Evolutionary conservation across 306 rosid genomes (phyloP), one percentile per base, ranked within the genome.

Genomic region (Rosa lucieae): DNA sequence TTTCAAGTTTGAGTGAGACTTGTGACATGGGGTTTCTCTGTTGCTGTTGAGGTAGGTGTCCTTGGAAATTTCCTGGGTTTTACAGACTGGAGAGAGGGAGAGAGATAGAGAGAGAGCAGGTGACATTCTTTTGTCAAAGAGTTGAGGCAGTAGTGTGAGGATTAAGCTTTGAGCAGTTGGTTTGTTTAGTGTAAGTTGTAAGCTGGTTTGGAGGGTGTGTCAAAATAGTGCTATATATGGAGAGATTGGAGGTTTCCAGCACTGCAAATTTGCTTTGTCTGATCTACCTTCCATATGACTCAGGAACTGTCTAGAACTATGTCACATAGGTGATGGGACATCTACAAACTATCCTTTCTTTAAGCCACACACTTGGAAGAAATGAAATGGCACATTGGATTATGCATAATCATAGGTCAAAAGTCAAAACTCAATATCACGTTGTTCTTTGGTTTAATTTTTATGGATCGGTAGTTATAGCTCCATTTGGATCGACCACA

Each of bases 81-180:
- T 86, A 87, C 68, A 85, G 65, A 81, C 69, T n/a, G 90, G 85
- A 79, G 89, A 56, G 43, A 89, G 85, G 10, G 85, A 21, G 18
- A 87, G 29, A 56, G 88, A 79, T 5, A 90, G 87, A 46, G 85
- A 89, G 10, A 90, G 15, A 21, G 92, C 71, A 61, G 90, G 44
- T 5, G 88, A 80, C 93, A 90, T 67, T 84, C 4, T 37, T 53
- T 20, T 18, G 17, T 13, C 10, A n/a, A 47, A 26, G 13, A 10
- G 11, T 67, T 8, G 35, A 29, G 20, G 62, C 10, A 32, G 5
- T 15, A 12, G 46, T 5, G 18, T 49, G 21, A 35, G 9, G 67
- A 10, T 32, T 66, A 69, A 39, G 20, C 21, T 72, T 70, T 23
- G 23, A 62, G 74, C 32, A 72, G 32, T 66, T 76, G 77, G 77